Evolutionary conservation across 768 basidiomycete species (phyloP), one percentile per base, ranked within the genome.

Genomic region (Fibroporia radiculosa): DNA sequence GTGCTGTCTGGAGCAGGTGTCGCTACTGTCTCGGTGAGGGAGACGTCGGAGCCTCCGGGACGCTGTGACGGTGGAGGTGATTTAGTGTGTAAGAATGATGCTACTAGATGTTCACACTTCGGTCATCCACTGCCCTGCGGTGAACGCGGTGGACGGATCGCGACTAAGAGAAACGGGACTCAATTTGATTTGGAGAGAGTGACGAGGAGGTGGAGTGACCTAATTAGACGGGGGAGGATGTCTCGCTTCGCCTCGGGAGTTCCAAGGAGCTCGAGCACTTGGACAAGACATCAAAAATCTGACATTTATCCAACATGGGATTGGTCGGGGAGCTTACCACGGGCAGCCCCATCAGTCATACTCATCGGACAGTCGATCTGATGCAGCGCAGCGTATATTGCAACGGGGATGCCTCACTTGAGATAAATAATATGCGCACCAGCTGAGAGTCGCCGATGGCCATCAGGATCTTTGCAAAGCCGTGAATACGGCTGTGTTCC

Each of bases 111-210:
- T n/a, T n/a, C n/a, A 3, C 47, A 73, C 83, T 65, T 87, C 84
- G 3, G 85, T 87, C 85, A 85, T 86, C 84, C 84, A 89, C 62
- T 89, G 86, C 0, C 86, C 86, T 8, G 84, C 75, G 4, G 80
- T 84, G 48, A 78, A 88, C 0, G 82, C 80, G 24, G 60, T 45
- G 1, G 65, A 55, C 7, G 83, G 76, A 56, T 88, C 74, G 4
- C 79, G 81, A 56, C 84, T 84, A 47, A 3, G 26, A 18, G 18
- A 25, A 7, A n/a, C 24, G n/a, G 35, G 45, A 43, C 41, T 5
- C 35, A 31, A 27, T 33, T 27, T 27, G n/a, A 23, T 6, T 12
- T 24, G 12, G 8, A 10, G 8, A 8, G 29, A 31, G n/a, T 31
- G 8, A 31, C n/a, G 29, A n/a, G 29, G n/a, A 10, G n/a, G 8